Conservation (phyloP, 805 yeast species). For the Candida fluviatilis region DNA sequence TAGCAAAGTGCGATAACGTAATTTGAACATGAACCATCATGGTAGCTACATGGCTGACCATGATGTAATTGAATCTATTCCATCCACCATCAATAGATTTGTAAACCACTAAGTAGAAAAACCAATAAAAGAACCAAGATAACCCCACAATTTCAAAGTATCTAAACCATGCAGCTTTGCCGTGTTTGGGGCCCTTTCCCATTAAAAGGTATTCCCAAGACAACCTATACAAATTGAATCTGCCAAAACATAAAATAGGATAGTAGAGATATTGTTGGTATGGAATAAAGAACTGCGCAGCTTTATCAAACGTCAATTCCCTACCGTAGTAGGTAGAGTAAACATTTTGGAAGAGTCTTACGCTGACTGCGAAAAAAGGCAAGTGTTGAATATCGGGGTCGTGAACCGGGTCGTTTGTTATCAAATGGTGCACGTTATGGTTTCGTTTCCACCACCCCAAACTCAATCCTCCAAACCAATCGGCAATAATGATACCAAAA, state of each 20-base stretch:
- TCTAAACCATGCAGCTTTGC: slow-evolving; percentile 84
- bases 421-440: slow-evolving; percentile 88
- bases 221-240: slow-evolving; percentile 78
- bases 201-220: slow-evolving; percentile 72
- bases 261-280: slow-evolving; percentile 70
- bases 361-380: slow-evolving; percentile 85
- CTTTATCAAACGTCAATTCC: slow-evolving; percentile 59
- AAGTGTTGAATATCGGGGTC: slow-evolving; percentile 93
- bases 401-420: slow-evolving; percentile 90
- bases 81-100: slow-evolving; percentile 49
- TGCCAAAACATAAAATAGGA: slow-evolving; percentile 74
- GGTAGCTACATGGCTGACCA: slow-evolving; percentile 75
- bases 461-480: slow-evolving; percentile 83
- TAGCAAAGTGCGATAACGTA: slow-evolving; percentile 85
- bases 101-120: slow-evolving; percentile 59
- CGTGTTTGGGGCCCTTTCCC: slow-evolving; percentile 78
- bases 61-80: slow-evolving; percentile 53
- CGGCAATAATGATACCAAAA: slow-evolving; percentile 69
- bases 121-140: slow-evolving; percentile 73
- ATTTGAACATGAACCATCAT: slow-evolving; percentile 95
- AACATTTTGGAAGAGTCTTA: slow-evolving; percentile 61
- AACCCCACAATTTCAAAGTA: slow-evolving; percentile 74
- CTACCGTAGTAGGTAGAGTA: slow-evolving; percentile 80
- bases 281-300: slow-evolving; percentile 56
- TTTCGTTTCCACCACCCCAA: slow-evolving; percentile 94